Evolutionary conservation across 2,329 filamentous ascomycete genomes (phyloP).

Genomic region (Hymenoscyphus occultus): DNA sequence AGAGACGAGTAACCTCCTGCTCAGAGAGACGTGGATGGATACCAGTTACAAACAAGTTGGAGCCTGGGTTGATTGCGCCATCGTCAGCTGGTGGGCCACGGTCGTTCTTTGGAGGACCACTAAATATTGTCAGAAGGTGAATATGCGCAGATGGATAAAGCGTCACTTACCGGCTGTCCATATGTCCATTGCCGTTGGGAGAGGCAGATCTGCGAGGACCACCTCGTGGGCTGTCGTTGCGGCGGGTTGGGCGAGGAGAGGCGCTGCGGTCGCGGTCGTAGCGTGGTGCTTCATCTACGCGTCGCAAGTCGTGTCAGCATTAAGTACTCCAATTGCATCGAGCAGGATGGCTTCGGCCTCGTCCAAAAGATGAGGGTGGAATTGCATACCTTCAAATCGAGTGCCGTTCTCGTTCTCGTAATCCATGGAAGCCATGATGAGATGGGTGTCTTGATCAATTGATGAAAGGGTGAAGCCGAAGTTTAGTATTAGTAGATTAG

Average conservation of each 20-base stretch:
- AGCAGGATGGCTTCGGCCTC: background rate
- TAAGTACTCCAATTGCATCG: background rate
- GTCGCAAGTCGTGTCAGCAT: conserved; percentile 26
- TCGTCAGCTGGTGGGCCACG: conserved; percentile 59
- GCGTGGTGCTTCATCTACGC: conserved; percentile 59
- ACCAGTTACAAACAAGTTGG: conserved; percentile 97
- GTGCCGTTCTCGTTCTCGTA: conserved; percentile 67
- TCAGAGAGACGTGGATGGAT: conserved; percentile 92
- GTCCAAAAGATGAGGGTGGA: background rate
- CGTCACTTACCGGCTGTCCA: conserved; percentile 43
- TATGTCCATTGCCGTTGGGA: conserved; percentile 51
- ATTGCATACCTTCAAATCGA: conserved; percentile 58
- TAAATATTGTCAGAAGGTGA: conserved; percentile 18
- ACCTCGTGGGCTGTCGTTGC: conserved; percentile 55
- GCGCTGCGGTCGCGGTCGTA: conserved; percentile 67
- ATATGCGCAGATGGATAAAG: background rate
- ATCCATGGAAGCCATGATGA: conserved; percentile 59
- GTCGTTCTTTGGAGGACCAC: conserved; percentile 52
- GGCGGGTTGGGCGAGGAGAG: conserved; percentile 55
- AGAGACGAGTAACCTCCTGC: conserved; percentile 87
- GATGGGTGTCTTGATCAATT: conserved; percentile 18
- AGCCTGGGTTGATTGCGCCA: conserved; percentile 85
- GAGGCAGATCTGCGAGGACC: conserved; percentile 63
- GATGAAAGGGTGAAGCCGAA: conserved; percentile 8
- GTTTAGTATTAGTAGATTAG: conserved; percentile 1